phyloP scores from a whole-genome alignment of 179 eudicot species.

The Monotropa hypopitys region DNA sequence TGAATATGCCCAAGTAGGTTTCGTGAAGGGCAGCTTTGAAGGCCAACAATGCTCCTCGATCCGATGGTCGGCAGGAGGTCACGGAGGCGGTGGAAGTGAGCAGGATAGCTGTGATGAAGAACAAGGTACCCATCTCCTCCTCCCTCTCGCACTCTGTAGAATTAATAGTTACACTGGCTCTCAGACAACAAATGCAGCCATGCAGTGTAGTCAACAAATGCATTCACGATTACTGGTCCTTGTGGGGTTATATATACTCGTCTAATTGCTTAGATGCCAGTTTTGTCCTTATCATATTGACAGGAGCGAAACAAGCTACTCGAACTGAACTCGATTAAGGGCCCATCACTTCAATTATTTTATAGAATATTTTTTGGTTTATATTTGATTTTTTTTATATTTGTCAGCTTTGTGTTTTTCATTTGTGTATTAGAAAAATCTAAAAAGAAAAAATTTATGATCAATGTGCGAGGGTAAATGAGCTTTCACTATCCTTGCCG shows the following conservation, averaged over 20 bases:
- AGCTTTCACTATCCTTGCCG: too few species aligned
- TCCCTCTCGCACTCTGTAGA: background rate
- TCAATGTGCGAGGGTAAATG: too few species aligned
- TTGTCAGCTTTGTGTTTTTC: too few species aligned
- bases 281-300: background rate
- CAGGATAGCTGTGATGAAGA: conserved; percentile 15
- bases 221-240: background rate
- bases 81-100: conserved; percentile 23
- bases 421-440: too few species aligned
- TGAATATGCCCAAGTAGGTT: conserved; percentile 64
- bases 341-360: too few species aligned
- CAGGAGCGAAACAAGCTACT: too few species aligned
- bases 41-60: conserved; percentile 60
- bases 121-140: conserved; percentile 15
- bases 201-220: background rate
- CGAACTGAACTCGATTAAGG: too few species aligned
- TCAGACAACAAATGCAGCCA: background rate
- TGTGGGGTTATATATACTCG: background rate
- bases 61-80: conserved; percentile 57
- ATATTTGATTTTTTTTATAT: too few species aligned
- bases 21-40: conserved; percentile 52
- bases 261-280: background rate
- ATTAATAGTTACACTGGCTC: too few species aligned
- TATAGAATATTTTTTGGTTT: too few species aligned
- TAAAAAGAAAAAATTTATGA: too few species aligned